Evolutionary conservation across 139 green algal genomes (phyloP).

Genomic region (Chlorella ohadii): DNA sequence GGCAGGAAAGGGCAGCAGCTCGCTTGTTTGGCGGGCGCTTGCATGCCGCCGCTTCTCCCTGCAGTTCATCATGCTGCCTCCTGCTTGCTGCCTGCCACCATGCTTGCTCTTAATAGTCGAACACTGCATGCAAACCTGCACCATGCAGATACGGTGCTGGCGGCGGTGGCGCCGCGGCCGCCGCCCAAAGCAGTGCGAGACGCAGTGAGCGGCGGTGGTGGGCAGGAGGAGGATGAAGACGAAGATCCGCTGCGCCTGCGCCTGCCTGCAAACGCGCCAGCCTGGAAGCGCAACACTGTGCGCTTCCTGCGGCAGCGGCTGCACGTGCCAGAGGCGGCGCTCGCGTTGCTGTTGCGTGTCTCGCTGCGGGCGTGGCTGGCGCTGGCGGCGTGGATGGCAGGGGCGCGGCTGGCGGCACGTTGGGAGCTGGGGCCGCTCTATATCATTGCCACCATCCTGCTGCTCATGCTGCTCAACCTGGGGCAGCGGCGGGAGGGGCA

Average conservation of each 20-base stretch:
- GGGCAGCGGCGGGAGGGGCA: conserved; percentile 52
- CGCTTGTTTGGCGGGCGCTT: no score
- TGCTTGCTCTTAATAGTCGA: no score
- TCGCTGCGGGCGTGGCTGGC: conserved; percentile 35
- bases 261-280: conserved; percentile 11
- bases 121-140: not conserved
- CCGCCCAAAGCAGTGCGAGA: conserved; percentile 14
- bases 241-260: conserved; percentile 3
- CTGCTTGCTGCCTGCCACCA: no score
- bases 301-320: conserved; percentile 23
- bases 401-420: conserved; percentile 27
- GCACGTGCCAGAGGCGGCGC: conserved; percentile 44
- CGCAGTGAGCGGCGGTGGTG: not conserved
- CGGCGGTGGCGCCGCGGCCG: conserved; percentile 14
- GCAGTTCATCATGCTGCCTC: not conserved
- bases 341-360: conserved; percentile 37
- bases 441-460: conserved; percentile 44
- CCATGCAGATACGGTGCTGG: conserved; percentile 33
- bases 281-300: not conserved
- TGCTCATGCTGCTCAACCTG: conserved; percentile 62
- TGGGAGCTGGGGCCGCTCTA: conserved; percentile 41
- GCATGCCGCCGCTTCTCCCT: not conserved
- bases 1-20: not conserved
- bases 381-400: conserved; percentile 45
- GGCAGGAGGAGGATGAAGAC: conserved; percentile 11